Evolutionary conservation across 495 filamentous ascomycete species (phyloP).

Genomic region (Clohesyomyces aquaticus): DNA sequence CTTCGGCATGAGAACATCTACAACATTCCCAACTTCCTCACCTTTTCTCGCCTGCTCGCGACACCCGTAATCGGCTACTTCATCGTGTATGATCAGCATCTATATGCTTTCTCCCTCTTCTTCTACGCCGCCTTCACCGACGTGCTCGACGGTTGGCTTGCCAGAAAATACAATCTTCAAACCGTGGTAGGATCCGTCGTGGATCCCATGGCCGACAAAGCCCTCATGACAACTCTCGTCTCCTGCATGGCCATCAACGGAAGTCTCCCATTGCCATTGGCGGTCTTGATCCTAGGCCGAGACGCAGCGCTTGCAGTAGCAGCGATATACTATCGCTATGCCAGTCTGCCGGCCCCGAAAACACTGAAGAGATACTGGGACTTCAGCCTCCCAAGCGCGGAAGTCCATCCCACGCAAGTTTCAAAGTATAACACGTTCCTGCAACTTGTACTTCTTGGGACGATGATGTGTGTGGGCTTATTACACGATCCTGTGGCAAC

Average conservation of each 20-base stretch:
- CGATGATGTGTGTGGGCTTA: conserved; percentile 37
- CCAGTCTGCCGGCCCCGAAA: conserved; percentile 88
- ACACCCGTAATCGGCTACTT: conserved; percentile 89
- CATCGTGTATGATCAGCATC: conserved; percentile 78
- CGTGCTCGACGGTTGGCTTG: conserved; percentile 89
- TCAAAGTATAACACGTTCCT: conserved; percentile 67
- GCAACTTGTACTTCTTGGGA: conserved; percentile 49
- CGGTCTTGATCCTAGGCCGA: conserved; percentile 83
- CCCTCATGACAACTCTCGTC: conserved; percentile 83
- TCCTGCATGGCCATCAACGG: conserved; percentile 81
- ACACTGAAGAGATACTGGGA: conserved; percentile 97
- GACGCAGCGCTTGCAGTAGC: conserved; percentile 85
- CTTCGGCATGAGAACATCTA: conserved; percentile 88
- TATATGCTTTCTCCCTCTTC: conserved; percentile 79
- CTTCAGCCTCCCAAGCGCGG: conserved; percentile 87
- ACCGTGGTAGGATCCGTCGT: conserved; percentile 97
- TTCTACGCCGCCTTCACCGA: conserved; percentile 91
- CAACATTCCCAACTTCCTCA: conserved; percentile 90
- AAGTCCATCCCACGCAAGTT: conserved; percentile 88
- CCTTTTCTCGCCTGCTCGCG: conserved; percentile 79
- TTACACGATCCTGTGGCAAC: conserved; percentile 33
- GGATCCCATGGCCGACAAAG: conserved; percentile 93
- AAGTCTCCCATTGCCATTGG: conserved; percentile 80
- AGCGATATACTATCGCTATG: conserved; percentile 94
- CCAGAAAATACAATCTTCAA: conserved; percentile 79